Evolutionary conservation across 495 filamentous ascomycete species (phyloP), one percentile per base, ranked within the genome.

Genomic region (Neurospora hispaniola): DNA sequence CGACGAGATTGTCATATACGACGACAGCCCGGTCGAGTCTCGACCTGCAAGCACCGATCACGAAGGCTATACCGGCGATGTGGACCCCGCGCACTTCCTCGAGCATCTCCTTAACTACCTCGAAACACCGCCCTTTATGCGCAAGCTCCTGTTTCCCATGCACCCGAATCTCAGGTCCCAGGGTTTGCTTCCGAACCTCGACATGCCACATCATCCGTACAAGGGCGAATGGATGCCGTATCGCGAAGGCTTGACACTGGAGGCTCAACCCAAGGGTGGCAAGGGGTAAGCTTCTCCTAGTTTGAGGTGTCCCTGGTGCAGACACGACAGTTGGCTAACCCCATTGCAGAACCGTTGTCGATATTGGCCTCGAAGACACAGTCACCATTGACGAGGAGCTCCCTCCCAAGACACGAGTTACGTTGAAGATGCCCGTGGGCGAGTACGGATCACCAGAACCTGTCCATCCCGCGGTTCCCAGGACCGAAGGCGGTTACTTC

Each of bases 1-100:
- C 70, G 92, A 95, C 76, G 92, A 95, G 79, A 84, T 95, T 39
- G 84, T 94, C 62, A 79, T 94, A 71, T 94, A 90, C 78, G 87
- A 92, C 69, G 92, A 94, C 78, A 83, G 80, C 46, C 84, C 80
- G 0, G 35, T 75, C 16, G 77, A 81, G 42, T 78, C 81, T 27
- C 84, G 82, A 54, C 76, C 81, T 42, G 68, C 73, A 18, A 80
- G 84, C 40, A 80, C 83, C 31, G 81, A 86, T 46, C 78, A 82
- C 18, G 82, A 84, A 8, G 81, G 82, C 31, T 91, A 91, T 75
- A 92, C 90, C 0, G 90, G 88, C 70, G 88, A 85, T 71, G 79
- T 85, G 1, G 88, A 93, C 74, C 91, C 91, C 0, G 86, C 86
- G 38, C 88, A 92, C 78, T 94, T 92, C 80, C 84, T 95, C 11